Base-by-base conservation (phyloP, 352 stramenopile genomes). In the Phytophthora melonis region DNA sequence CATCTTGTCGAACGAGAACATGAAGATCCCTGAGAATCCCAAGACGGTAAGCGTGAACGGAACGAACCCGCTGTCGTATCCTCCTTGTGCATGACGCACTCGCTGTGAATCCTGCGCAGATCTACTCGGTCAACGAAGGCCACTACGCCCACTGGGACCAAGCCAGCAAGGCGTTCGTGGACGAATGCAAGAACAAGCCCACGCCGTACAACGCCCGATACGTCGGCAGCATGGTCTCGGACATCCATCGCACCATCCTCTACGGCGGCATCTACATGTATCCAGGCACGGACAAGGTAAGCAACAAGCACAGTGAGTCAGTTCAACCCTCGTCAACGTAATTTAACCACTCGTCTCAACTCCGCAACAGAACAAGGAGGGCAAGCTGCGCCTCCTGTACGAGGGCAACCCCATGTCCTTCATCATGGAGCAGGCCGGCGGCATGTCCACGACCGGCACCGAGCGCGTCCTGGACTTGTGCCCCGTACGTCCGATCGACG, bases 231-330 rank as follows among this genome's bases (percentile, higher is more conserved):
- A 99, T 99, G 97, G 97, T 99, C 59, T 98, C 97, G 49, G 98
- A 99, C 72, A 97, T 99, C 59, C 98, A 99, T 85, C 95, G 97
- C 57, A 99, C 97, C 54, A 90, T 99, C 39, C 83, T 99, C 43
- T 99, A 99, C 78, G 97, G 97, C 70, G 98, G 98, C 52, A 98
- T 99, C 76, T 99, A 98, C 80, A 73, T 99, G 62, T 99, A 99
- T 83, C 98, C 98, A 18, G 91, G 95, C 7, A 97, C 99, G 74
- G 92, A 89, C 66, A 99, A 99, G 75, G 91, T 88, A 58, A 73
- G 81, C 1, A 58, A 72, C 1, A 58, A 72, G 81, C 1, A 56
- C 5, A 19, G 39, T 63, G 1, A 21, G 27, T n/a, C 4, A 32
- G 3, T 32, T n/a, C 13, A 49, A 21, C 13, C 16, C 18, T n/a